These are phyloP conservation scores for Leishmania tropica DNA, from an alignment of 208 protist genomes.

Conservation along the genomic window DNA sequence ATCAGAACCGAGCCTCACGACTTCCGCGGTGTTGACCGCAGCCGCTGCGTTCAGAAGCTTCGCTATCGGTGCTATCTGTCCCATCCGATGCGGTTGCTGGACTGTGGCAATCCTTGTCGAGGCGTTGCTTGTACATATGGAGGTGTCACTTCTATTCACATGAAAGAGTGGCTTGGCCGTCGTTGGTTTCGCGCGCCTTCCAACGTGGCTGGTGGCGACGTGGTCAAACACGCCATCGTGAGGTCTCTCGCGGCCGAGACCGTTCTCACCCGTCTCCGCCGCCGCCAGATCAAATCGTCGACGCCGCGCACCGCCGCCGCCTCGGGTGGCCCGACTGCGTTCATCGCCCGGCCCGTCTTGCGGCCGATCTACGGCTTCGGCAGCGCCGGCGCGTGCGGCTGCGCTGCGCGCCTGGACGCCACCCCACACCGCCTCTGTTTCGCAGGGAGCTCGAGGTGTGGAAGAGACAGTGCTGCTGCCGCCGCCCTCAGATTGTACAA, in stretches of 20 bases:
- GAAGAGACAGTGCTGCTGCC: slow-evolving; percentile 23
- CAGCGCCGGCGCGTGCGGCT: neutral
- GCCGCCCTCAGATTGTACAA: slow-evolving; percentile 42
- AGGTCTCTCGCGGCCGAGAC: neutral
- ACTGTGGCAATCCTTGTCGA: slow-evolving; percentile 21
- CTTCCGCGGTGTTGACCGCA: neutral
- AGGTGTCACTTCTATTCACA: neutral
- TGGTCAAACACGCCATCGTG: neutral
- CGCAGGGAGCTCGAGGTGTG: slow-evolving; percentile 2
- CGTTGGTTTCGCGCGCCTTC: neutral
- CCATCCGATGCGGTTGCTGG: slow-evolving; percentile 8
- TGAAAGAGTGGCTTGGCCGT: neutral
- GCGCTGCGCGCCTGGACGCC: slow-evolving; percentile 11
- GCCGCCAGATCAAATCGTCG: slow-evolving; percentile 14
- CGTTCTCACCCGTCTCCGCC: neutral
- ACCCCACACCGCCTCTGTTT: slow-evolving; percentile 25
- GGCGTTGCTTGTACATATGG: neutral
- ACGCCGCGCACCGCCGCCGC: neutral
- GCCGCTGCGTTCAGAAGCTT: neutral
- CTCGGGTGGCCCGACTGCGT: too few species aligned
- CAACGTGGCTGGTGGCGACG: neutral
- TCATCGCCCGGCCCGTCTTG: neutral
- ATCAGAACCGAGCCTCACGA: too few species aligned
- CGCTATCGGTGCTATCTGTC: neutral
- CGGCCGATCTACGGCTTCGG: neutral